Evolutionary conservation across 345 rosid species (phyloP).

Genomic region (Firmiana major): DNA sequence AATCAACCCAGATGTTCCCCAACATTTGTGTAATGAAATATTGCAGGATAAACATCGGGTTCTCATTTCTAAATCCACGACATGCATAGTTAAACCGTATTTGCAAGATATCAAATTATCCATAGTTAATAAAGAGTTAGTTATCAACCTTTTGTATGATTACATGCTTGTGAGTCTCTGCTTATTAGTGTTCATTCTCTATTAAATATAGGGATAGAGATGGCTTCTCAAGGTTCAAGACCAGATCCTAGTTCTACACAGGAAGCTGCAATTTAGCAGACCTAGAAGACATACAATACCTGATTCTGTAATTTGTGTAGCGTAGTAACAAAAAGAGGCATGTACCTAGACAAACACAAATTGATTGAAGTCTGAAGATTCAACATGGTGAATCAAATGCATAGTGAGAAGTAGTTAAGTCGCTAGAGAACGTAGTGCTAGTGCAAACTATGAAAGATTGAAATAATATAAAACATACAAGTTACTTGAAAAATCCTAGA

Average conservation of each 20-base stretch:
- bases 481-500: not conserved
- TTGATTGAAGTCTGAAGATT: not conserved
- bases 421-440: not conserved
- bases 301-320: not conserved
- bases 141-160: too few relatives aligned
- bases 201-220: not conserved
- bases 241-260: not conserved
- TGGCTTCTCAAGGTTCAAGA: not conserved
- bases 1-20: not conserved
- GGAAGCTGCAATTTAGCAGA: not conserved
- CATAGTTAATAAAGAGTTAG: not conserved
- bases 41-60: not conserved
- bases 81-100: not conserved
- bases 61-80: not conserved
- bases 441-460: not conserved
- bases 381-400: not conserved
- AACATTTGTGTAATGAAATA: not conserved
- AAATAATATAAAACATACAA: not conserved
- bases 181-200: not conserved
- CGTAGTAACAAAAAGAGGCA: not conserved
- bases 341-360: not conserved
- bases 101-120: not conserved
- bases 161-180: too few relatives aligned
- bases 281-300: not conserved
- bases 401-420: not conserved